Percentiles rank a stretch among this genome's conserved stretches.
phyloP scores from a whole-genome alignment of 257 asterid species.

The Plantago elongata region DNA sequence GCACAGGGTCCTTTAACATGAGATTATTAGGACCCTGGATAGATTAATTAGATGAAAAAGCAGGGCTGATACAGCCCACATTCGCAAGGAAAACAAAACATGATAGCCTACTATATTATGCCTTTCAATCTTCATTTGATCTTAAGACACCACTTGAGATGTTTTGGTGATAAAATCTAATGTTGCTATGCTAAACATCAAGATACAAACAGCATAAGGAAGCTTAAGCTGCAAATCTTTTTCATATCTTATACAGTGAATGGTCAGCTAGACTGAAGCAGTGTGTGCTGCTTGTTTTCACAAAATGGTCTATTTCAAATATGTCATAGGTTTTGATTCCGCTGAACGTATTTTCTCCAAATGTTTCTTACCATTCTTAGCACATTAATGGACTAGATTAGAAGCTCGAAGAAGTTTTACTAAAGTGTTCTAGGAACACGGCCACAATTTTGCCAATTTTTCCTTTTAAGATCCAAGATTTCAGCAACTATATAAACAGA shows the following conservation, averaged over 20 bases:
- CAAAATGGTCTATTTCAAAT: too few relatives aligned
- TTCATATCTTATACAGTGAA: background rate
- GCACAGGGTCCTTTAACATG: background rate
- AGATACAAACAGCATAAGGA: background rate
- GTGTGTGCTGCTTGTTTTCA: too few relatives aligned
- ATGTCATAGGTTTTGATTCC: too few relatives aligned
- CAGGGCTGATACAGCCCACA: background rate
- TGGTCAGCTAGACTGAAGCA: background rate
- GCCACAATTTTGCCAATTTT: background rate
- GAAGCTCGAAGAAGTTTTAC: background rate
- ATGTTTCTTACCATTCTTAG: background rate
- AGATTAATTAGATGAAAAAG: background rate
- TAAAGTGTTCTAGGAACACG: background rate
- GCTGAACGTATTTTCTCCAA: background rate
- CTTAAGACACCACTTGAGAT: too few relatives aligned
- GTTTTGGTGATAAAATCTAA: too few relatives aligned
- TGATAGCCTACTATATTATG: too few relatives aligned
- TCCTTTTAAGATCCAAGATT: too few relatives aligned
- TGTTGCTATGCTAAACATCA: too few relatives aligned
- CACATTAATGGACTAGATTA: background rate
- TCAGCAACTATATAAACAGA: background rate
- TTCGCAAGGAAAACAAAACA: background rate
- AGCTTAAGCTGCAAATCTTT: slow-evolving; percentile 6
- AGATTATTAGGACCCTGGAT: too few relatives aligned
- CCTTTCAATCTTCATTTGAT: too few relatives aligned